Evolutionary conservation across 106 monocot genomes (phyloP), one percentile per base, ranked within the genome.

Genomic region (Dendrobium chrysotoxum): DNA sequence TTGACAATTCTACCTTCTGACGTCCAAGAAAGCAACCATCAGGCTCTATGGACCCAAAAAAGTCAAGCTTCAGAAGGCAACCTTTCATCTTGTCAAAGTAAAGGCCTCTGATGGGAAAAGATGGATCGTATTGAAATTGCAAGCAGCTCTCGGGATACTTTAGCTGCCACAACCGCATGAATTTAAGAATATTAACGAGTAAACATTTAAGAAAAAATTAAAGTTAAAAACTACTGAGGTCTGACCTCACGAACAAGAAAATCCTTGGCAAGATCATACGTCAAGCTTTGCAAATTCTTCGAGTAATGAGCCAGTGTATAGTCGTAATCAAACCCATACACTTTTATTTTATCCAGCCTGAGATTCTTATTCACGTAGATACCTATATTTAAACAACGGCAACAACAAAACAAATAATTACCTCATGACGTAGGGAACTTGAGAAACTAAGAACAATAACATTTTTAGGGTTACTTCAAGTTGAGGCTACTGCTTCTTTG

Each of bases 281-380:
- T 98, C 80, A 98, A 77, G 70, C 78, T 85, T 77, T 95, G 91
- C 50, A 98, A 55, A 66, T 94, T 79, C 30, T 82, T 78, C 11
- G 94, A 91, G 86, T 98, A 98, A 80, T 98, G 98, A 17, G 98
- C 90, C 78, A 98, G 83, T 20, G 98, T 98, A 82, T 98, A 98
- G 87, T 98, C 98, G 76, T 98, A 98, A 79, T 98, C 98, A 53
- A 98, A 98, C 31, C 98, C 98, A 75, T 98, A 98, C 10, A 98
- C 98, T 80, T 98, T 88, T 72, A 98, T 85, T 2, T 78, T 83
- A 75, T 95, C 95, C 82, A 98, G 55, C 66, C 89, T 94, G 17
- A 98, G 72, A 68, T 95, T 98, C 83, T 89, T 98, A 46, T 98
- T 98, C 7, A 98, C 89, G 77, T 95, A 98, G 28, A 98, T 95